phyloP scores from a whole-genome alignment of 192 early-diverging fungal species.

The Backusella parvicylindrica region DNA sequence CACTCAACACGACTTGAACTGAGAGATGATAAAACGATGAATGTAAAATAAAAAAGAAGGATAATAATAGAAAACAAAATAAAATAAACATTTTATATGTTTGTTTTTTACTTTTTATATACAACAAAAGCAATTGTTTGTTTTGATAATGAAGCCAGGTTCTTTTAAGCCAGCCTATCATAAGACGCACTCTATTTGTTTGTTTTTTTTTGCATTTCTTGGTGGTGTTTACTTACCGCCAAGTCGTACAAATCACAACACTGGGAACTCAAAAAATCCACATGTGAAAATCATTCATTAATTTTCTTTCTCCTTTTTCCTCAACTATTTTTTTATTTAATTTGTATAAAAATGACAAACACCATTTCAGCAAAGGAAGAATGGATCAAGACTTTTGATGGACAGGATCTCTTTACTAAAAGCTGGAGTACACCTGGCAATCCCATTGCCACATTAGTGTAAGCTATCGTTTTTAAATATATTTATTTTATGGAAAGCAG shows the following conservation, averaged over 20 bases:
- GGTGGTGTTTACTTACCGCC: neutral
- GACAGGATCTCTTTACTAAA: conserved; percentile 44
- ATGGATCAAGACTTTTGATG: conserved; percentile 44
- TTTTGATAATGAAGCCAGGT: neutral
- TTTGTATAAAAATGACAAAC: neutral
- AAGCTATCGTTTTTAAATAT: neutral
- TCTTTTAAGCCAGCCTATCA: neutral
- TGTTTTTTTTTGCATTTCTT: neutral
- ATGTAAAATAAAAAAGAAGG: neutral
- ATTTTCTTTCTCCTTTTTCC: neutral
- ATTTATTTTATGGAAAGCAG: neutral
- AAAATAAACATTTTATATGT: neutral
- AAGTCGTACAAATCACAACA: neutral
- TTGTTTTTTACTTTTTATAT: no score
- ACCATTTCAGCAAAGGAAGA: conserved; percentile 29
- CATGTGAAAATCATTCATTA: neutral
- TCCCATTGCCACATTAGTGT: conserved; percentile 15
- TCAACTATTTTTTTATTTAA: neutral
- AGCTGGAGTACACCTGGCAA: conserved; percentile 37
- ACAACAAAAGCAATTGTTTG: no score
- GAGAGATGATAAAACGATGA: neutral
- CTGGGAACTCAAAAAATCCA: neutral
- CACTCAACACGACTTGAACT: neutral
- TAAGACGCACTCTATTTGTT: neutral
- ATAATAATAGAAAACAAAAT: no score